Percentiles rank a stretch among this genome's conserved stretches.
These are phyloP conservation scores for Eucalyptus albens DNA, from an alignment of 345 rosid species.

Conservation along the genomic window DNA sequence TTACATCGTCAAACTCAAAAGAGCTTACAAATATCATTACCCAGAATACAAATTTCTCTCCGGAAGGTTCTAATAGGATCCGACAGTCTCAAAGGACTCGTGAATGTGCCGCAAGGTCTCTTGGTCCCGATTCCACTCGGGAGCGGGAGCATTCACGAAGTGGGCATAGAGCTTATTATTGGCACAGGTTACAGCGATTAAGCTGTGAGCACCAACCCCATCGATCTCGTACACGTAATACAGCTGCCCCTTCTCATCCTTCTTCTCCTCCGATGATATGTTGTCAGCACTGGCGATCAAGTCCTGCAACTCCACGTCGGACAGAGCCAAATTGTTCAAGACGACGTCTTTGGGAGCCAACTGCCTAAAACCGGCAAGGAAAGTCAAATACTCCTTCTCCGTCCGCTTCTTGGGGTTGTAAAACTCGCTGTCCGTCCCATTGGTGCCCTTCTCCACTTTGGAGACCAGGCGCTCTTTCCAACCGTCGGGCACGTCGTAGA, in stretches of 20 bases:
- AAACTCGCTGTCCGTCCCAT: constrained; percentile 87
- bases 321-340: constrained; percentile 65
- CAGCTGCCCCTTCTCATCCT: constrained; percentile 54
- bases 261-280: constrained; percentile 50
- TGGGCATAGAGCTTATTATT: constrained; percentile 86
- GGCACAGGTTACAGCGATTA: constrained; percentile 79
- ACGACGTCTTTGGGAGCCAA: constrained; percentile 72
- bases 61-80: background rate
- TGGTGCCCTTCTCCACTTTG: constrained; percentile 92
- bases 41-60: background rate
- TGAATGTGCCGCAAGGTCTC: constrained; percentile 70
- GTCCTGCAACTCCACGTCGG: constrained; percentile 82
- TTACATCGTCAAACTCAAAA: background rate
- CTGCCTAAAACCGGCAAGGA: constrained; percentile 63
- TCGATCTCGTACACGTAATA: constrained; percentile 80
- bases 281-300: constrained; percentile 63
- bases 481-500: constrained; percentile 83
- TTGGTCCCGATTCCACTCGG: constrained; percentile 80
- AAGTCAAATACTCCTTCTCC: constrained; percentile 84
- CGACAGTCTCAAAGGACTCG: constrained; percentile 73
- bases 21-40: background rate
- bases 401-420: constrained; percentile 75
- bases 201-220: constrained; percentile 54
- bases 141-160: constrained; percentile 75
- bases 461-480: constrained; percentile 90